A percentile compares a stretch with the other conserved stretches of the same genome.
Evolutionary conservation across 805 yeast species (phyloP).

Genomic region (Blastobotrys muscicola): DNA sequence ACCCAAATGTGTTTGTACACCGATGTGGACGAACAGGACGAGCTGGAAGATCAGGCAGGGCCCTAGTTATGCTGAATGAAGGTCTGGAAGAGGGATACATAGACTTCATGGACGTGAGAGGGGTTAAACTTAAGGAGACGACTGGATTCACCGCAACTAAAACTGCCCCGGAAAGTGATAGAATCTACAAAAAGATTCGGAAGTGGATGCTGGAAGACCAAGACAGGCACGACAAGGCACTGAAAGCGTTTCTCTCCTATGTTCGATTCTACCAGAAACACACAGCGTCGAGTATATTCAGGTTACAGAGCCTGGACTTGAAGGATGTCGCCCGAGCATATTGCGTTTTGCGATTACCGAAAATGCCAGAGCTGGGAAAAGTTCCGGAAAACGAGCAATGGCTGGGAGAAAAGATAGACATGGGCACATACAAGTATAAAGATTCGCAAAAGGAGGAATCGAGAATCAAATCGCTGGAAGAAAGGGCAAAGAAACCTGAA

Average conservation of each 20-base stretch:
- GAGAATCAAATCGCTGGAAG: constrained; percentile 50
- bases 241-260: constrained; percentile 74
- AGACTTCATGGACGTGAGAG: constrained; percentile 68
- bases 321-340: constrained; percentile 63
- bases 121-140: constrained; percentile 42
- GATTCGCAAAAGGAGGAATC: constrained; percentile 56
- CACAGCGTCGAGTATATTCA: constrained; percentile 76
- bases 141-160: constrained; percentile 13
- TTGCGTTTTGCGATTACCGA: constrained; percentile 76
- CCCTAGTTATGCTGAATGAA: constrained; percentile 59
- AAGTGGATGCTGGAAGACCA: constrained; percentile 65
- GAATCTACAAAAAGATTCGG: constrained; percentile 20
- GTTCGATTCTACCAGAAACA: constrained; percentile 81
- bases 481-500: constrained; percentile 19
- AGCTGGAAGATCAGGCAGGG: constrained; percentile 76
- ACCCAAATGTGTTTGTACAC: constrained; percentile 84
- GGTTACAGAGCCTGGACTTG: constrained; percentile 63
- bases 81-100: constrained; percentile 78
- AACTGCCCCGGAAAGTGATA: constrained; percentile 6
- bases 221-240: constrained; percentile 70
- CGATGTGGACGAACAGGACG: constrained; percentile 94
- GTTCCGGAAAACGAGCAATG: constrained; percentile 64
- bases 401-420: constrained; percentile 53
- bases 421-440: constrained; percentile 56
- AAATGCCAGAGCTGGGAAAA: constrained; percentile 79